These are phyloP conservation scores for Vitis hybrid DNA, from an alignment of 177 flowering plant genomes.

Conservation along the genomic window DNA sequence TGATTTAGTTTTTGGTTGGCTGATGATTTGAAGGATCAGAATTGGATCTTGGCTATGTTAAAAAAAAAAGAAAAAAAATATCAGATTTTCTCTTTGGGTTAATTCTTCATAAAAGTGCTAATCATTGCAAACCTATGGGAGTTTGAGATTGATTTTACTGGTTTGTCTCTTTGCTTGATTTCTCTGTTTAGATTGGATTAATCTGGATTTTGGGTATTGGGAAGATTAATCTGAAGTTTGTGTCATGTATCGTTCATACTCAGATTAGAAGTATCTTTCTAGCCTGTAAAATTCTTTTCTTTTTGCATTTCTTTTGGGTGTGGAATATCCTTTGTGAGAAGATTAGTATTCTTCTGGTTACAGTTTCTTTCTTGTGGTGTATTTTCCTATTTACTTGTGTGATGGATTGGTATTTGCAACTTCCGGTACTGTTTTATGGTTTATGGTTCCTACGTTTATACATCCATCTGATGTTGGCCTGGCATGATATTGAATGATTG, in stretches of 20 bases:
- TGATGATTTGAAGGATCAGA: constrained; percentile 20
- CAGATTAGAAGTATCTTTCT: constrained; percentile 16
- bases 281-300: constrained; percentile 26
- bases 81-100: constrained; percentile 7
- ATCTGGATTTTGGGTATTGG: constrained; percentile 7
- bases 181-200: constrained; percentile 10
- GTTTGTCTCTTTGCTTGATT: constrained; percentile 9
- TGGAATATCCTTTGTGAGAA: constrained; percentile 38
- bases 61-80: not conserved
- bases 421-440: not conserved
- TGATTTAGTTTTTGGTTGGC: constrained; percentile 13
- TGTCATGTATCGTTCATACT: too few species aligned
- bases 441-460: constrained; percentile 1
- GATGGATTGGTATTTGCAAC: not conserved
- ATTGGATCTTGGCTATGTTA: constrained; percentile 2
- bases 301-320: constrained; percentile 27
- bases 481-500: constrained; percentile 2
- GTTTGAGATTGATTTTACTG: constrained; percentile 15
- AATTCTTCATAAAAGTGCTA: not conserved
- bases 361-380: constrained; percentile 24
- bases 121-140: constrained; percentile 3
- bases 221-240: constrained; percentile 9
- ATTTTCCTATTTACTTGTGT: not conserved
- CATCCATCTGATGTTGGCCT: not conserved
- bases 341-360: constrained; percentile 34